Percentiles rank a stretch among this genome's conserved stretches.
phyloP scores from a whole-genome alignment of 768 basidiomycete genomes.

The Trametes cubensis region DNA sequence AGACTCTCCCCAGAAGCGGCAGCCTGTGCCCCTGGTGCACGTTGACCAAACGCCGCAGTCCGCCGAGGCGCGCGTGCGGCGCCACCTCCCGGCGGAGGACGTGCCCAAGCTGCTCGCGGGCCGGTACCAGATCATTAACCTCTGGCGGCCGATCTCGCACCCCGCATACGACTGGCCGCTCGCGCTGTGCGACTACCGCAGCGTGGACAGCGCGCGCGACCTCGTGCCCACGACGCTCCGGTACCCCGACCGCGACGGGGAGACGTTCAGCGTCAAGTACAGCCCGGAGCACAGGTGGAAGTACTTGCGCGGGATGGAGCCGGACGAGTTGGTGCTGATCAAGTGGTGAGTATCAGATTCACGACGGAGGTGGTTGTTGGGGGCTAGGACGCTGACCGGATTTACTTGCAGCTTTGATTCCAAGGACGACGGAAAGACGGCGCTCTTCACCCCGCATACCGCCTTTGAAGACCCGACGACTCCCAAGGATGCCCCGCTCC shows the following conservation, averaged over 20 bases:
- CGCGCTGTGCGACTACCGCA: conserved; percentile 50
- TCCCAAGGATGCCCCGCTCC: conserved; percentile 48
- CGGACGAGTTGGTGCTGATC: conserved; percentile 50
- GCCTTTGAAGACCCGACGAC: conserved; percentile 59
- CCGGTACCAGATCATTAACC: conserved; percentile 56
- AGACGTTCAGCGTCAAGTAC: conserved; percentile 44
- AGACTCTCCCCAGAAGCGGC: conserved; percentile 44
- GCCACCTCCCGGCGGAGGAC: conserved; percentile 46
- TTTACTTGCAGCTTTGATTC: conserved; percentile 37
- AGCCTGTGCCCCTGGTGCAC: conserved; percentile 46
- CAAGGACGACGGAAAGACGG: conserved; percentile 45
- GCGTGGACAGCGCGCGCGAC: conserved; percentile 42
- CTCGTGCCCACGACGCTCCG: conserved; percentile 41
- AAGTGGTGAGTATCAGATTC: conserved; percentile 43
- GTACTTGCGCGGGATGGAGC: conserved; percentile 46
- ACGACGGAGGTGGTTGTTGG: background rate
- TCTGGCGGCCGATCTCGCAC: conserved; percentile 55
- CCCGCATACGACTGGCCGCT: conserved; percentile 52
- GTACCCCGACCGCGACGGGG: conserved; percentile 48
- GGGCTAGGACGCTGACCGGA: background rate
- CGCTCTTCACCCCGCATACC: conserved; percentile 64
- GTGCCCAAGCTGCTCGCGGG: conserved; percentile 41
- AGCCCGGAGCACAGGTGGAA: conserved; percentile 48
- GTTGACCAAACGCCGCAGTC: conserved; percentile 49
- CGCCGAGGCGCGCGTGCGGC: conserved; percentile 44